These are phyloP conservation scores for Solanum chiquidenum DNA, from an alignment of 257 asterid species.

Conservation along the genomic window DNA sequence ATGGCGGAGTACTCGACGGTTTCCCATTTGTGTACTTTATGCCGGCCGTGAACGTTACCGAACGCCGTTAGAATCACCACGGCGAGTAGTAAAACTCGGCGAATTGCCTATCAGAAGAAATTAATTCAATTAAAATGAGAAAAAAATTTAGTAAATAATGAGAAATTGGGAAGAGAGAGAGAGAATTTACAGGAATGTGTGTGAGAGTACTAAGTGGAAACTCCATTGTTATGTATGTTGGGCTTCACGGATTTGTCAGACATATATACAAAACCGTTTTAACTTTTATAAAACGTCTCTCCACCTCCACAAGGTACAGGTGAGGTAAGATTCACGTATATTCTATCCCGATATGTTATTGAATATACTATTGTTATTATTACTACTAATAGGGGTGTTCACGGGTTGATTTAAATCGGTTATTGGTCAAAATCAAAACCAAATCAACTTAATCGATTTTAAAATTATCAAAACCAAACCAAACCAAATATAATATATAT, in stretches of 20 bases:
- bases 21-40: conserved; percentile 4
- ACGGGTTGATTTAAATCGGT: too few species aligned
- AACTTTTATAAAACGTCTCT: neutral
- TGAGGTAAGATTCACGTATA: too few species aligned
- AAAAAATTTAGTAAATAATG: neutral
- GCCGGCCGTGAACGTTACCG: conserved; percentile 18
- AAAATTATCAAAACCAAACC: too few species aligned
- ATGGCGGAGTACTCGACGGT: conserved; percentile 38
- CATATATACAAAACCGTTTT: neutral
- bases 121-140: neutral
- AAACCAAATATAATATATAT: too few species aligned
- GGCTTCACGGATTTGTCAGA: neutral
- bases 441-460: too few species aligned
- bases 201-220: neutral
- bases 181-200: neutral
- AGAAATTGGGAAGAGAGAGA: neutral
- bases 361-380: too few species aligned
- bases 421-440: too few species aligned
- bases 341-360: neutral
- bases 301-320: neutral
- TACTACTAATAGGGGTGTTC: too few species aligned
- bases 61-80: conserved; percentile 24
- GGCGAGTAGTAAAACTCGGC: conserved; percentile 6
- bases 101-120: conserved; percentile 23
- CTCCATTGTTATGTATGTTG: neutral